phyloP scores from a whole-genome alignment of 257 asterid species.

The Lycium ferocissimum region DNA sequence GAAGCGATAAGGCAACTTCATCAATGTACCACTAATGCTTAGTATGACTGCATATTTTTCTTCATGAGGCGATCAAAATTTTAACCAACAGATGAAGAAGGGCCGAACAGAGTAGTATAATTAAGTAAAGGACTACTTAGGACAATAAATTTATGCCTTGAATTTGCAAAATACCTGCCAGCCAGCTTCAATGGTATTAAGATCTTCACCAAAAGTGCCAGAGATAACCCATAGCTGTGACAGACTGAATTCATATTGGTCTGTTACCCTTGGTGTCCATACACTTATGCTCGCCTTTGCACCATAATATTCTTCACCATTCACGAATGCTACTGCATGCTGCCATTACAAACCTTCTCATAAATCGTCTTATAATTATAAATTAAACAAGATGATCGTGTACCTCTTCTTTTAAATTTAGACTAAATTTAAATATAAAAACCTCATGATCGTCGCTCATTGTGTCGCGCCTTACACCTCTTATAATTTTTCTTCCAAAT shows the following conservation, averaged over 20 bases:
- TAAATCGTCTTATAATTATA: neutral
- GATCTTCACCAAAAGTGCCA: constrained; percentile 31
- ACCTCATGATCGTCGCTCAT: constrained; percentile 94
- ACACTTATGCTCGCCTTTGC: constrained; percentile 27
- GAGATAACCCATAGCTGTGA: constrained; percentile 32
- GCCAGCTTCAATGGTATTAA: constrained; percentile 31
- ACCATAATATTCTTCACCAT: constrained; percentile 29
- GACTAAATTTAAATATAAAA: constrained; percentile 15
- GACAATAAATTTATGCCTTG: neutral
- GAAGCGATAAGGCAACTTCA: too few species aligned
- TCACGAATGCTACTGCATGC: constrained; percentile 32
- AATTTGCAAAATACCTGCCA: constrained; percentile 29
- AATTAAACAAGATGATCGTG: neutral
- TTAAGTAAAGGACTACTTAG: neutral
- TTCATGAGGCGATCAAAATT: too few species aligned
- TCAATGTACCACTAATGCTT: too few species aligned
- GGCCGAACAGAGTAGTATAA: too few species aligned
- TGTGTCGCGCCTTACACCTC: constrained; percentile 71
- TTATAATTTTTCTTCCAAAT: constrained; percentile 70
- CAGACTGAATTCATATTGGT: constrained; percentile 32
- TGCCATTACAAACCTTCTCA: neutral
- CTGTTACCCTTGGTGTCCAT: constrained; percentile 32
- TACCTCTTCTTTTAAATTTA: neutral
- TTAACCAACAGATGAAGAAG: too few species aligned
- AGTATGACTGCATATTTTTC: too few species aligned